Conservation (phyloP, 2,329 filamentous ascomycete genomes). For the Colletotrichum sp. region DNA sequence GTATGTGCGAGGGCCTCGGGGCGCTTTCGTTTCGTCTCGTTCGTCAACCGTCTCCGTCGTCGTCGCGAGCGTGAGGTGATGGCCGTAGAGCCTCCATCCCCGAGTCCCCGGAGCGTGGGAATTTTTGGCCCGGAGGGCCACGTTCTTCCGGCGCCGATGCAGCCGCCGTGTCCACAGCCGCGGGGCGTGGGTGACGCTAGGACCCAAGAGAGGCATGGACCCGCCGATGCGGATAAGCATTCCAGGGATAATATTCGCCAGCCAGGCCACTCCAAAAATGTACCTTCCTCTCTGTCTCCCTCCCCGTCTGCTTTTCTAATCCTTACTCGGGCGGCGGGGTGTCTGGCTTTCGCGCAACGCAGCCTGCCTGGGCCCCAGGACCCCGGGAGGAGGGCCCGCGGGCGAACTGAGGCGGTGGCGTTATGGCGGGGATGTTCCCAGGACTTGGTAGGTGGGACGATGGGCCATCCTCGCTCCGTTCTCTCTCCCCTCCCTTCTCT, state of each 20-base stretch:
- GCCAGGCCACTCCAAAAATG: neutral
- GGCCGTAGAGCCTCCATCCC: neutral
- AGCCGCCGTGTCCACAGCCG: neutral
- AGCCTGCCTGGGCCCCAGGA: neutral
- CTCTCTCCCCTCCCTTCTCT: neutral
- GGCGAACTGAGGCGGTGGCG: neutral
- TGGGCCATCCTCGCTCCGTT: neutral
- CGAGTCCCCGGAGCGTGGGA: neutral
- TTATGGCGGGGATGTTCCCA: neutral
- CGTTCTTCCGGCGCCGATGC: conserved; percentile 39
- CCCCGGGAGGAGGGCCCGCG: neutral
- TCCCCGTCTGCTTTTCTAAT: neutral
- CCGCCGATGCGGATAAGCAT: neutral
- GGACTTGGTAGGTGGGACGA: neutral
- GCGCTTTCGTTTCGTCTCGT: neutral
- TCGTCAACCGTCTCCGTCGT: neutral
- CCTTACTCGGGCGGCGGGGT: neutral
- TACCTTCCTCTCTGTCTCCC: neutral
- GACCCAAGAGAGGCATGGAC: neutral
- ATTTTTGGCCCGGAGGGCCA: conserved; percentile 2
- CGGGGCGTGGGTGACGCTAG: conserved; percentile 26
- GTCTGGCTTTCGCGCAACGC: neutral
- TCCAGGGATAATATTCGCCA: neutral
- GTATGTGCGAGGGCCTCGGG: neutral
- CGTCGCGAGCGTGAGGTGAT: neutral